These are phyloP conservation scores for Iris pallida DNA, from an alignment of 116 monocot species.

Conservation along the genomic window DNA sequence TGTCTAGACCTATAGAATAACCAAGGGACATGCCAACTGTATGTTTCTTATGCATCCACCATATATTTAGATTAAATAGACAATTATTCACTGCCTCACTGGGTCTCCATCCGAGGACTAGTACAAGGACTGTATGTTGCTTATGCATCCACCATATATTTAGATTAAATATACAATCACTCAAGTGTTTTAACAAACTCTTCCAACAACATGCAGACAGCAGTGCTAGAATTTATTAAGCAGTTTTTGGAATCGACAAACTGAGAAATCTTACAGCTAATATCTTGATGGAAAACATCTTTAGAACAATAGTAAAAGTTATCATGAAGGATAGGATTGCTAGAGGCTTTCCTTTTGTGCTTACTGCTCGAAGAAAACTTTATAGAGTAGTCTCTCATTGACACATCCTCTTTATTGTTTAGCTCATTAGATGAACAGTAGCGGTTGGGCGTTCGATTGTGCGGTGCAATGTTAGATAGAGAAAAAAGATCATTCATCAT, in stretches of 20 bases:
- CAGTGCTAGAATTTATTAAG: slow-evolving; percentile 32
- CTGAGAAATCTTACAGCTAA: slow-evolving; percentile 13
- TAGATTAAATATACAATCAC: too few relatives aligned
- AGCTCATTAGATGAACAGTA: not conserved
- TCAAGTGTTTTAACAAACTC: slow-evolving; percentile 13
- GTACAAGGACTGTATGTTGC: too few relatives aligned
- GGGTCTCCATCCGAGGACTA: too few relatives aligned
- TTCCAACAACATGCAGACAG: slow-evolving; percentile 41
- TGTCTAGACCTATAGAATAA: too few relatives aligned
- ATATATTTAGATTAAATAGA: too few relatives aligned
- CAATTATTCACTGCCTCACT: too few relatives aligned
- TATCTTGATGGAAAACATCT: slow-evolving; percentile 17
- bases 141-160: too few relatives aligned
- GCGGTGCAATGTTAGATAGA: slow-evolving; percentile 15
- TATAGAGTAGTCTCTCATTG: not conserved
- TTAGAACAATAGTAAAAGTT: slow-evolving; percentile 14
- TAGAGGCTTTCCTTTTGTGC: slow-evolving; percentile 16
- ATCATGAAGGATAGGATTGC: slow-evolving; percentile 21
- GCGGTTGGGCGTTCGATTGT: slow-evolving; percentile 3
- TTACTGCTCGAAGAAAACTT: slow-evolving; percentile 1
- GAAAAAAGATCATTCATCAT: slow-evolving; percentile 69
- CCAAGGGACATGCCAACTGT: too few relatives aligned
- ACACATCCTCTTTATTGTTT: not conserved
- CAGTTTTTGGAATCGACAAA: slow-evolving; percentile 38
- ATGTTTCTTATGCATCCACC: too few relatives aligned